phyloP scores from a whole-genome alignment of 345 rosid species.

The Balakata baccata region DNA sequence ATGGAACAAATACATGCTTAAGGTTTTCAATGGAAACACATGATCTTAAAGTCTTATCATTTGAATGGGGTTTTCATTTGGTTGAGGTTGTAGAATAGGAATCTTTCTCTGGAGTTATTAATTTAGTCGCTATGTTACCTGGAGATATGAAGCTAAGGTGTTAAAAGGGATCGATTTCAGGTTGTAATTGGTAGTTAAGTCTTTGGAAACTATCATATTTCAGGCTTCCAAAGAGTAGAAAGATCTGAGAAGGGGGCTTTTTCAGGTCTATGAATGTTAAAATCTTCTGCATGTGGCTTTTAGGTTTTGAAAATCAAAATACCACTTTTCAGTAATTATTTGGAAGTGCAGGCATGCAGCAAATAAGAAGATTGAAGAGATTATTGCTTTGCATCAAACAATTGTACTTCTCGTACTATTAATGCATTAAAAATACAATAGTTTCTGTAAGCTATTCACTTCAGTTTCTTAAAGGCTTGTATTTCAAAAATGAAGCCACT shows the following conservation, averaged over 20 bases:
- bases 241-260: not conserved
- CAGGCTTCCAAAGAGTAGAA: conserved; percentile 1
- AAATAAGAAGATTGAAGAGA: not conserved
- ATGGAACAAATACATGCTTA: too few species aligned
- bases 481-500: not conserved
- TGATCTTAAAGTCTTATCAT: too few species aligned
- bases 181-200: not conserved
- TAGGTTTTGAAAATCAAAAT: not conserved
- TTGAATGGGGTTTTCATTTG: not conserved
- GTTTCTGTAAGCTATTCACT: not conserved
- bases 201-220: not conserved
- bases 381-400: not conserved
- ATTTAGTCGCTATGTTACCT: not conserved
- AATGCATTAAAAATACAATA: not conserved
- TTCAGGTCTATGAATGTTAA: not conserved
- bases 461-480: not conserved
- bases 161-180: not conserved
- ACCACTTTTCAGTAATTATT: not conserved
- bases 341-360: not conserved
- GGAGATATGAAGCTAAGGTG: not conserved
- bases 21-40: too few species aligned
- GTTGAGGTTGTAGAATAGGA: not conserved
- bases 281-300: not conserved
- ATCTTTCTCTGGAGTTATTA: not conserved
- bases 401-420: not conserved